Percentiles rank a stretch among this genome's conserved stretches.
Conservation (phyloP, 108 stramenopile genomes). For the Hondaea fermentalgiana region DNA sequence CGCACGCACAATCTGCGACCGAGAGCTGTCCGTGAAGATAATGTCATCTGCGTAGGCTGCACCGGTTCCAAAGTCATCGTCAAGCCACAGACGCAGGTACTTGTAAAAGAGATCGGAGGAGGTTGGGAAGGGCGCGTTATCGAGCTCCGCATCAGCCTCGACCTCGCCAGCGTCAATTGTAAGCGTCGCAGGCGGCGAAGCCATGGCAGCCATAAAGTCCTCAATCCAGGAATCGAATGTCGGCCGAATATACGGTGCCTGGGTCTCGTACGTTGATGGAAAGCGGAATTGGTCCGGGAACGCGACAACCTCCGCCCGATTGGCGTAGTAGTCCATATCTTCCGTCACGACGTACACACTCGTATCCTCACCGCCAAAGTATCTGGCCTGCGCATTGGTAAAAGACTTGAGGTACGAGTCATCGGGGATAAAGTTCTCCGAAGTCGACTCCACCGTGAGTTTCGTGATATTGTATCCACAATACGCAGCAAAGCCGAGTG, state of each 20-base stretch:
- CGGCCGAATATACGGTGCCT: neutral
- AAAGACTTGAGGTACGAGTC: neutral
- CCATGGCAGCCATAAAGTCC: neutral
- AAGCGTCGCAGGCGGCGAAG: neutral
- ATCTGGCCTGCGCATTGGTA: neutral
- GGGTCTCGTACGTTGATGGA: neutral
- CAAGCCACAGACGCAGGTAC: neutral
- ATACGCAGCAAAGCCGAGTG: neutral
- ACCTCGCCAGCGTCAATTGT: neutral
- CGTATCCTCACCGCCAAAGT: neutral
- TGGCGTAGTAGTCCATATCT: neutral
- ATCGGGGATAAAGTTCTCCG: neutral
- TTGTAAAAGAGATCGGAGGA: neutral
- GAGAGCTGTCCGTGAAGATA: neutral
- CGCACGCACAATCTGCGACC: neutral
- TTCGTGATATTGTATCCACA: neutral
- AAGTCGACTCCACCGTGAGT: neutral
- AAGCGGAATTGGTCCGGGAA: constrained; percentile 1
- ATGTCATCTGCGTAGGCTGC: neutral
- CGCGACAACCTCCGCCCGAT: neutral
- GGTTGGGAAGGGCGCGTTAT: neutral
- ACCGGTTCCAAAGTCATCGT: neutral
- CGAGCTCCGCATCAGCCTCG: neutral
- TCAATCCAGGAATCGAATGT: neutral
- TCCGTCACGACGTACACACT: neutral